Evolutionary conservation across 2,329 filamentous ascomycete genomes (phyloP).

Genomic region (Seiridium unicorne): DNA sequence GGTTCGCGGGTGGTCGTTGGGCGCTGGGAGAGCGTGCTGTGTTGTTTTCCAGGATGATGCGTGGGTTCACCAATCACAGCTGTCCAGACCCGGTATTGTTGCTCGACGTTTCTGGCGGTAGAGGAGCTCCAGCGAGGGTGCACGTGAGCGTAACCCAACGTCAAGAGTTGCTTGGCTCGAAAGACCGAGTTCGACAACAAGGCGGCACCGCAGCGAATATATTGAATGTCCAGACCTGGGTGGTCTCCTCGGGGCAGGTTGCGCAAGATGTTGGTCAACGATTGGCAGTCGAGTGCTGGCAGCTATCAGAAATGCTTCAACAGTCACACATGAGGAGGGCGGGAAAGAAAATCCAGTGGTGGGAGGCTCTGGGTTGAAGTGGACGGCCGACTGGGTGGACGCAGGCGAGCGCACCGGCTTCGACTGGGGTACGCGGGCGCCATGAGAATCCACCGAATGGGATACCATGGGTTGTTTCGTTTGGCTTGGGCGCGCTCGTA

Average conservation of each 20-base stretch:
- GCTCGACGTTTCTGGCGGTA: not conserved
- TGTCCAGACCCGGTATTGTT: not conserved
- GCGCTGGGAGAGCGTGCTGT: conserved; percentile 7
- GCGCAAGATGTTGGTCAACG: conserved; percentile 8
- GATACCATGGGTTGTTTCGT: conserved; percentile 5
- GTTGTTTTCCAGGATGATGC: not conserved
- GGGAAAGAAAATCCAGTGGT: conserved; percentile 9
- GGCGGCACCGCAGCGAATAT: not conserved
- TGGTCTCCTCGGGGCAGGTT: not conserved
- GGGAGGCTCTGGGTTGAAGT: conserved; percentile 7
- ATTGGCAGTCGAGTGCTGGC: not conserved
- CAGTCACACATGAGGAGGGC: conserved; percentile 4
- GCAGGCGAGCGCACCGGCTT: not conserved
- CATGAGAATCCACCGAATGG: not conserved
- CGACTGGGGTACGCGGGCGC: not conserved
- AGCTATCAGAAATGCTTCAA: not conserved
- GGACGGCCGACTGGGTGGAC: not conserved
- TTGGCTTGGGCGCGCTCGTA: not conserved
- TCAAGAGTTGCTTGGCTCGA: not conserved
- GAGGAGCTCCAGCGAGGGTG: not conserved
- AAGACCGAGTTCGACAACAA: not conserved
- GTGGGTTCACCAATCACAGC: conserved; percentile 8
- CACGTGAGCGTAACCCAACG: not conserved
- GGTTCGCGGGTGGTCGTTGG: conserved; percentile 8
- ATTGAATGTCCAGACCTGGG: not conserved